These are phyloP conservation scores for Pyrus betulifolia DNA, from an alignment of 306 rosid genomes.

Conservation along the genomic window DNA sequence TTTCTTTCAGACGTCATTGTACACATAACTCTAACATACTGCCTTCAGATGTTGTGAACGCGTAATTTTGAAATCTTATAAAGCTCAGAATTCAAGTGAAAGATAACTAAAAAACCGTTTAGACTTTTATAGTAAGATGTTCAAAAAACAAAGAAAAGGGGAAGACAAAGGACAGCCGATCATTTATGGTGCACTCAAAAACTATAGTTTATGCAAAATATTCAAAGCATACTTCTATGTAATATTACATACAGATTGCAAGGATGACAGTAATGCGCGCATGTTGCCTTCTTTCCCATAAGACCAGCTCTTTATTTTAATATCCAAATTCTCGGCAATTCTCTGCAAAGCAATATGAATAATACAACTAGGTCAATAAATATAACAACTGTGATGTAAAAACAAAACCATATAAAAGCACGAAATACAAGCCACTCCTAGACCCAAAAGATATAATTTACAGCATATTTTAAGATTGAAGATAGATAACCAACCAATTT, in stretches of 20 bases:
- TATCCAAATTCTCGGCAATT: conserved; percentile 55
- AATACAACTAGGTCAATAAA: conserved; percentile 4
- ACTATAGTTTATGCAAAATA: not conserved
- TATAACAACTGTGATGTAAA: not conserved
- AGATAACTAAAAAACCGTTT: not conserved
- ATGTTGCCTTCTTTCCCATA: conserved; percentile 89
- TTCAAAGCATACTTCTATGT: not conserved
- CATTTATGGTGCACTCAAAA: not conserved
- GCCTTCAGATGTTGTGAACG: not conserved
- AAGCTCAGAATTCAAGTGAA: not conserved
- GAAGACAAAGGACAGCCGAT: not conserved
- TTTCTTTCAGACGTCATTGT: not conserved
- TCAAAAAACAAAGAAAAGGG: not conserved
- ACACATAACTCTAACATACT: not conserved
- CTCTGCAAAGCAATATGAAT: conserved; percentile 39
- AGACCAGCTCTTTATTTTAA: conserved; percentile 72
- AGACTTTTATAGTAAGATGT: not conserved
- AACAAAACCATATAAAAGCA: not conserved
- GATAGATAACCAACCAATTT: not conserved
- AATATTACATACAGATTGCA: conserved; percentile 50
- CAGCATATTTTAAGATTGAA: not conserved
- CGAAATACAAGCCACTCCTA: no score
- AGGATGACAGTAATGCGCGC: conserved; percentile 77
- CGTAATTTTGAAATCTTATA: not conserved
- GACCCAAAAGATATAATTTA: not conserved